Conservation (phyloP, 768 basidiomycete species). For the Asterophora parasitica region DNA sequence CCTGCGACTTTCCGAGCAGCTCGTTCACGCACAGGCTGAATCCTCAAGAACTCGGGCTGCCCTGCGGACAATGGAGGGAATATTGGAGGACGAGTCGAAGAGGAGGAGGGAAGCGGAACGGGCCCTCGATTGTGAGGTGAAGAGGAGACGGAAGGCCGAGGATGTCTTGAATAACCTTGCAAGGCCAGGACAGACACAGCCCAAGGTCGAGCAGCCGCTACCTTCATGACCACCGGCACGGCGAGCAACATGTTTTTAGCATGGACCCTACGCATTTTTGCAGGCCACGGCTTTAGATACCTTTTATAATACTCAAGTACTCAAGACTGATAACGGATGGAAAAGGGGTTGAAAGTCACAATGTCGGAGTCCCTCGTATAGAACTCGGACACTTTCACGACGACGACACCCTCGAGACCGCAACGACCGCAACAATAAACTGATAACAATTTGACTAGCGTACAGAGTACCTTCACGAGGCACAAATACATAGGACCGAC, state of each 20-base stretch:
- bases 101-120: slow-evolving; percentile 57
- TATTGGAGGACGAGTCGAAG: slow-evolving; percentile 56
- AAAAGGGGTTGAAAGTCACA: too few relatives aligned
- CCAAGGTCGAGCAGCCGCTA: background rate
- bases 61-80: slow-evolving; percentile 49
- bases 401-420: background rate
- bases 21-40: slow-evolving; percentile 63
- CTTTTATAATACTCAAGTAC: too few relatives aligned
- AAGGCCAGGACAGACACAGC: slow-evolving; percentile 11
- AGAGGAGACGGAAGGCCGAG: slow-evolving; percentile 45
- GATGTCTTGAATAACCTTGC: slow-evolving; percentile 36
- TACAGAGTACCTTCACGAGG: background rate
- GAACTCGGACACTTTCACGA: too few relatives aligned
- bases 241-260: background rate
- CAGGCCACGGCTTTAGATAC: background rate
- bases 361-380: too few relatives aligned
- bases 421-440: slow-evolving; percentile 42
- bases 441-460: slow-evolving; percentile 30
- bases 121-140: slow-evolving; percentile 43
- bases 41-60: slow-evolving; percentile 49
- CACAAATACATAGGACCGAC: background rate
- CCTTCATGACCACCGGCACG: background rate
- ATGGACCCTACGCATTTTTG: background rate
- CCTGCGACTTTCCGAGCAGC: slow-evolving; percentile 61
- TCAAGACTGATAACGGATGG: too few relatives aligned